Base-by-base conservation (phyloP, 2,329 filamentous ascomycete genomes). In the Fusarium bulbicola region DNA sequence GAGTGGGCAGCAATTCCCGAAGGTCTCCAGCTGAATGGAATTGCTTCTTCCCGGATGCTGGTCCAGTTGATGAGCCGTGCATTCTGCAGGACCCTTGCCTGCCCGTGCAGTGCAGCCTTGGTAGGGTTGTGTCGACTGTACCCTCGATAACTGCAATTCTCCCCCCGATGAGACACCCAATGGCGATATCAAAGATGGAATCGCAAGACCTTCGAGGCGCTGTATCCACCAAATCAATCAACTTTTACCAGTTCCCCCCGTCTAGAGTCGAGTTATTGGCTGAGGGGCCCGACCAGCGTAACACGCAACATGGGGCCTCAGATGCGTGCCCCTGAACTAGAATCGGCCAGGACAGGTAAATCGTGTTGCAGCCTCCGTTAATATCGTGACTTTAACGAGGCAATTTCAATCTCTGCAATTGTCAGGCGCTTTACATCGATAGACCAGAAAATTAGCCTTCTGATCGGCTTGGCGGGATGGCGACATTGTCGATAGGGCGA, bases 281-380 rank as follows among this genome's bases (percentile, higher is more conserved):
- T 54, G n/a, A 70, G 52, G 45, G 60, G 65, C 50, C 50, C 57
- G 56, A 30, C 42, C 59, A 66, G 59, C 59, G 68, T 74, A 34
- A 50, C 71, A 74, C 50, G 50, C 43, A 59, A 66, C 72, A 74
- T 74, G 71, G 70, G 58, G 66, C 60, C 54, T 40, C 45, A 64
- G 56, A 69, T 63, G 59, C 50, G 58, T 74, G 66, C 73, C 73
- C 73, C 73, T 75, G 73, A 75, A 42, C 70, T 75, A 75, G 59
- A 67, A 60, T 62, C 54, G 56, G 49, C 32, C 53, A 40, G 26
- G 50, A 21, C n/a, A 60, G 42, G 42, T 26, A 60, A 59, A 47
- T 59, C 34, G 34, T 60, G 36, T 59, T 46, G 30, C 43, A 47
- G 9, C 10, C 32, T 58, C 56, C 32, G 32, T 58, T 43, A 52